A percentile compares a stretch with the other conserved stretches of the same genome.
These are phyloP conservation scores for Mortierella sp. DNA, from an alignment of 371 early-diverging fungal genomes.

Conservation along the genomic window DNA sequence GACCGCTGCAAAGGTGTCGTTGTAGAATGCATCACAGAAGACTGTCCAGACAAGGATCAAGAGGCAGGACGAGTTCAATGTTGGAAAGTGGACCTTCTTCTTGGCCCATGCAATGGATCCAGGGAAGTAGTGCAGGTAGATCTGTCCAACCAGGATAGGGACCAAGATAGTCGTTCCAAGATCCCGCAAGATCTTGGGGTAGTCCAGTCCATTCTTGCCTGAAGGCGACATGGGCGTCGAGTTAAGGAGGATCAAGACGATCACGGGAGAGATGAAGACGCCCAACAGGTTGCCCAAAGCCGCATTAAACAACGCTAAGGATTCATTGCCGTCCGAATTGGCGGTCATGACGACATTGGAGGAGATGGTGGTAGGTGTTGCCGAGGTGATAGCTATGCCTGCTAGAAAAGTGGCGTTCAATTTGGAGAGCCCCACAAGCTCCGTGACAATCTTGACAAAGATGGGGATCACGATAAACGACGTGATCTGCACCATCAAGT, in stretches of 20 bases:
- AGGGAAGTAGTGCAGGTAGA: conserved; percentile 69
- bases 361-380: conserved; percentile 82
- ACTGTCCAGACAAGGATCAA: conserved; percentile 80
- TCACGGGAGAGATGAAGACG: conserved; percentile 78
- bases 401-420: conserved; percentile 69
- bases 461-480: conserved; percentile 72
- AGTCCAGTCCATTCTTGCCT: conserved; percentile 60
- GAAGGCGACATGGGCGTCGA: conserved; percentile 58
- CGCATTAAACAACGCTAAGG: conserved; percentile 74
- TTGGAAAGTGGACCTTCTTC: conserved; percentile 64
- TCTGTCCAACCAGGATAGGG: conserved; percentile 74
- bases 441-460: conserved; percentile 69
- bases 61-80: conserved; percentile 68
- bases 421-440: conserved; percentile 59
- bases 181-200: conserved; percentile 65
- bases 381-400: conserved; percentile 74
- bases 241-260: conserved; percentile 61
- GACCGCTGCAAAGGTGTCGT: conserved; percentile 63
- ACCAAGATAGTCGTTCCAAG: conserved; percentile 72
- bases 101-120: conserved; percentile 61
- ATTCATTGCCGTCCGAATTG: conserved; percentile 77
- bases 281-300: conserved; percentile 80
- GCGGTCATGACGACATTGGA: conserved; percentile 86
- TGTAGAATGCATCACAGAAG: conserved; percentile 77
- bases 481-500: conserved; percentile 72